phyloP scores from a whole-genome alignment of 805 yeast species.

The Yarrowia divulgata region DNA sequence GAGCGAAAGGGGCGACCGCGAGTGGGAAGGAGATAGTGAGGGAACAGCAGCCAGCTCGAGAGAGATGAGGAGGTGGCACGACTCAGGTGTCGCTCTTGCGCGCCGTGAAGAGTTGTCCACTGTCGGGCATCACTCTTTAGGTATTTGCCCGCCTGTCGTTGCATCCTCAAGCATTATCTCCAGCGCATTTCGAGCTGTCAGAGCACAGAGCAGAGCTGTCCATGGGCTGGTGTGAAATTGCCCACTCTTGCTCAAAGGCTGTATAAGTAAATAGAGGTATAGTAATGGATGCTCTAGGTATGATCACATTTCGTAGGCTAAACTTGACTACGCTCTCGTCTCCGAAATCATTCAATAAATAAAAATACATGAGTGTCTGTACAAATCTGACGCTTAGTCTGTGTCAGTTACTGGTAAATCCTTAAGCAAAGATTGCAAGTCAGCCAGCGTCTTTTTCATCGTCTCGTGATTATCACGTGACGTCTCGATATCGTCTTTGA shows the following conservation, averaged over 20 bases:
- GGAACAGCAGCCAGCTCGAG: background rate
- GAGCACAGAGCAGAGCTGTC: no score
- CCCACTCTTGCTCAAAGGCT: background rate
- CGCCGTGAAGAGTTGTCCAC: no score
- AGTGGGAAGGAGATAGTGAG: background rate
- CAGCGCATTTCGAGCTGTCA: no score
- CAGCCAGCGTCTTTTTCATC: constrained; percentile 5
- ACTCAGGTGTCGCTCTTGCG: no score
- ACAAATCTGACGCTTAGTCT: background rate
- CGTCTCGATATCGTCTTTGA: constrained; percentile 2
- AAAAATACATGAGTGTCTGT: no score
- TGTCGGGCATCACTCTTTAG: no score
- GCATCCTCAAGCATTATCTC: no score
- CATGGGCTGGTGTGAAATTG: background rate
- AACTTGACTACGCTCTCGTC: no score
- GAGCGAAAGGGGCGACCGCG: constrained; percentile 17
- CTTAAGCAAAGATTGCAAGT: background rate
- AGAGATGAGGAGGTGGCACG: no score
- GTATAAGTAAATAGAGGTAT: constrained; percentile 13
- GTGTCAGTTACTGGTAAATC: constrained; percentile 1
- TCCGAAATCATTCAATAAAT: no score
- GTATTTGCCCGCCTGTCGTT: no score
- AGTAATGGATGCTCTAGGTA: constrained; percentile 1
- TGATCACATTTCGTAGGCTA: no score
- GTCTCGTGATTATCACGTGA: constrained; percentile 28